Evolutionary conservation across 805 yeast genomes (phyloP).

Genomic region (Ogataea methanolica): DNA sequence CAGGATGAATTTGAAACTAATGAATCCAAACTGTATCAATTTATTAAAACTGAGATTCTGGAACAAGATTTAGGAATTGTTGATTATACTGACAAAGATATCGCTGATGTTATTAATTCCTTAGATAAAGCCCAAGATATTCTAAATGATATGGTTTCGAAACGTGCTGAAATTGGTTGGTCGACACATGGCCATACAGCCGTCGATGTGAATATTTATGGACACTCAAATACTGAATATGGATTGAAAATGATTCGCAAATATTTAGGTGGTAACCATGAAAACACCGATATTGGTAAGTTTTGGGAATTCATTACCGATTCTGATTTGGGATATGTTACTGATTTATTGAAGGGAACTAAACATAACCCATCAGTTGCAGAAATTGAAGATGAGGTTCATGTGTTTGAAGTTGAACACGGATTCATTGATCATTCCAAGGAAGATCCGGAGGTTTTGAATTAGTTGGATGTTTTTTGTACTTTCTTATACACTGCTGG

Average conservation of each 20-base stretch:
- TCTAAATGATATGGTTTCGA: conserved; percentile 66
- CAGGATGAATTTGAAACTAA: background rate
- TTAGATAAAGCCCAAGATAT: conserved; percentile 36
- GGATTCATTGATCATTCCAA: conserved; percentile 15
- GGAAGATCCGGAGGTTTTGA: conserved; percentile 9
- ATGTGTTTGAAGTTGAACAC: conserved; percentile 7
- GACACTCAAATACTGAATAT: conserved; percentile 54
- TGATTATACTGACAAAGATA: conserved; percentile 54
- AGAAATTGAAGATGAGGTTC: conserved; percentile 6
- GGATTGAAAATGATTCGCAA: conserved; percentile 37
- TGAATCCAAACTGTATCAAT: conserved; percentile 34
- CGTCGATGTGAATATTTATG: conserved; percentile 91
- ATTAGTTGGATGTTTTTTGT: too few species aligned
- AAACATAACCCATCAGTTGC: conserved; percentile 37
- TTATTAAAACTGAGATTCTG: conserved; percentile 50
- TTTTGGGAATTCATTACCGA: conserved; percentile 58
- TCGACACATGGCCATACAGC: conserved; percentile 95
- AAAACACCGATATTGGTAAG: conserved; percentile 79
- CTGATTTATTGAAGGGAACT: conserved; percentile 45
- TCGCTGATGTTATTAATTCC: conserved; percentile 36
- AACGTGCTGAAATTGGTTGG: conserved; percentile 93
- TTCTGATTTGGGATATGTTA: conserved; percentile 44
- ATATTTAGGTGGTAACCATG: conserved; percentile 72
- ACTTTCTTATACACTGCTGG: too few species aligned
- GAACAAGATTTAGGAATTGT: conserved; percentile 62